Base-by-base conservation (phyloP, 139 green algal genomes). In the Chlorella sp. region DNA sequence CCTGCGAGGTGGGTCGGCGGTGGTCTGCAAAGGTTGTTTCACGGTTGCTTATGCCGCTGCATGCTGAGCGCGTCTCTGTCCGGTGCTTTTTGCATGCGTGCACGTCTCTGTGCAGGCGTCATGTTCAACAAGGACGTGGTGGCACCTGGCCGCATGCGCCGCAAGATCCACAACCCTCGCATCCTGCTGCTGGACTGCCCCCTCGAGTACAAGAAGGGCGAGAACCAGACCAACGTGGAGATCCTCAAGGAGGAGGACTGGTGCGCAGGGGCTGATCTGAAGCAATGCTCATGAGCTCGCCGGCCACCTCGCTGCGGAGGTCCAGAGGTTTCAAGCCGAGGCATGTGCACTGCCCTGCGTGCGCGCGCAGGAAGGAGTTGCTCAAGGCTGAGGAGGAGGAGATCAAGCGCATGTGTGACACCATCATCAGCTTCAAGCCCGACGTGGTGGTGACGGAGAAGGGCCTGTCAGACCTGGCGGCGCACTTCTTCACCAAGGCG, bases 61-160 rank as follows among this genome's bases (percentile, higher is more conserved):
- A 17, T n/a, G n/a, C n/a, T n/a, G n/a, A n/a, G n/a, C n/a, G n/a
- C 27, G 59, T n/a, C 5, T 64, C 23, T 29, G 17, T 29, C 4
- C 23, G 59, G 22, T 27, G 22, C 23, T 31, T 27, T n/a, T 5
- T 64, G 59, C 59, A 30, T 64, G 59, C 59, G 23, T 64, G 59
- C 14, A 90, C n/a, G n/a, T n/a, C n/a, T n/a, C n/a, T n/a, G n/a
- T n/a, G n/a, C 78, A 93, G 95, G 95, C 49, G 95, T 99, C 5
- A 98, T 99, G 95, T 97, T 99, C 84, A 93, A 97, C 78, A 99
- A 99, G 82, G 95, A 99, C 77, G 93, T 99, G 62, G 93, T 98
- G 31, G 79, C 88, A 3, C 95, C 95, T 1, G 93, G 93, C 1
- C 90, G 94, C 73, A 99, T 99, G 95, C 81, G 85, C 29, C 85